Evolutionary conservation across 2,329 filamentous ascomycete species (phyloP).

Genomic region (Xylaria digitata): DNA sequence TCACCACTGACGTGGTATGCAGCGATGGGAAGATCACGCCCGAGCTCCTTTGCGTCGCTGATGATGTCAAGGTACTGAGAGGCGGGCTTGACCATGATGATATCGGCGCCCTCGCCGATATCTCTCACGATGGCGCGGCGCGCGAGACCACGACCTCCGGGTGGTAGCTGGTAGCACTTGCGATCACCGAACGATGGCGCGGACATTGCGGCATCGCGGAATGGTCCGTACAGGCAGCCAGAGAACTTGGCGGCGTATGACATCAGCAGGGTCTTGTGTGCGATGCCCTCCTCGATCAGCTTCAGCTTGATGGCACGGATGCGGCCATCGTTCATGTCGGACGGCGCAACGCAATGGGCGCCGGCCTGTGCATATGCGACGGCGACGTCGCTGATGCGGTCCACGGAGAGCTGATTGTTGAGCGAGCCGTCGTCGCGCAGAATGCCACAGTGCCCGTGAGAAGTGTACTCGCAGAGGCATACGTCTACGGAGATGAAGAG

Average conservation of each 20-base stretch:
- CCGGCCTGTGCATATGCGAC: conserved; percentile 95
- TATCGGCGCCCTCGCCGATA: conserved; percentile 92
- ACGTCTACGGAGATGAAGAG: conserved; percentile 94
- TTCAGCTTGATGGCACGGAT: conserved; percentile 98
- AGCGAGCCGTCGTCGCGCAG: conserved; percentile 90
- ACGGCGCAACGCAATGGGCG: conserved; percentile 95
- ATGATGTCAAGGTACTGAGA: conserved; percentile 98
- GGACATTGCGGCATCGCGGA: conserved; percentile 95
- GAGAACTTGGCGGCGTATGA: conserved; percentile 98
- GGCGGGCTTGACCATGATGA: conserved; percentile 99
- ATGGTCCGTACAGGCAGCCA: conserved; percentile 94
- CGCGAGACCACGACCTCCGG: conserved; percentile 89
- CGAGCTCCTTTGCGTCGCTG: conserved; percentile 94
- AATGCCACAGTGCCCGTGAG: conserved; percentile 97
- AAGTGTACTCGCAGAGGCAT: conserved; percentile 98
- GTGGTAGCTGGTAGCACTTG: conserved; percentile 95
- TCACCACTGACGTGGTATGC: conserved; percentile 98
- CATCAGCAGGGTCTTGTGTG: conserved; percentile 93
- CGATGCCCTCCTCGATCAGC: conserved; percentile 92
- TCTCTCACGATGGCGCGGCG: conserved; percentile 90
- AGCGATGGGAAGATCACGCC: conserved; percentile 89
- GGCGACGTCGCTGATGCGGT: conserved; percentile 97
- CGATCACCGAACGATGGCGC: conserved; percentile 92
- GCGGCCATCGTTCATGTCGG: conserved; percentile 98
- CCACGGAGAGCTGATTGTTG: conserved; percentile 93